Evolutionary conservation across 2,329 filamentous ascomycete genomes (phyloP), one percentile per base, ranked within the genome.

Genomic region (Calonectria henricotiae): DNA sequence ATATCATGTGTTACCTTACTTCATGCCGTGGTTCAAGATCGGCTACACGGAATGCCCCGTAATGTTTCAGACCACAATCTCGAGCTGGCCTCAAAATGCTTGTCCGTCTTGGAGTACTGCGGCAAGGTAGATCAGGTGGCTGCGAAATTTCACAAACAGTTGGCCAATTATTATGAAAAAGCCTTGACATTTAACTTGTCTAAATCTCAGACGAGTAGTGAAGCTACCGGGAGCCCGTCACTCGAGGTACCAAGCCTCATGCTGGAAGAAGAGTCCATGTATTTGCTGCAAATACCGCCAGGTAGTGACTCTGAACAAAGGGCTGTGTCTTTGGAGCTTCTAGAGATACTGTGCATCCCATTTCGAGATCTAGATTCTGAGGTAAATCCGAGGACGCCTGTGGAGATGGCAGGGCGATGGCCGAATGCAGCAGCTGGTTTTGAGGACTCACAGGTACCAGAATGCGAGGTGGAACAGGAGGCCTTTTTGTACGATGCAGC

Each of bases 1-100:
- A 61, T 25, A 43, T 61, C 55, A 30, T 61, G 55, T n/a, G 15
- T 61, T 23, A 20, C 27, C 9, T 30, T 61, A 44, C 55, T 61
- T 15, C 55, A 61, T n/a, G 37, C 55, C 7, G 55, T 44, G 17
- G 55, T 44, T n/a, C 55, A 61, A 13, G 55, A 41, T 37, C 37
- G 27, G 15, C 37, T 61, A 23, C 55, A 61, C 23, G 39, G 55
- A 20, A 32, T 43, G 7, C 37, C 55, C 5, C 39, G 39, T n/a
- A 37, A 1, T 11, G 11, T 43, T 20, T 61, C 37, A 15, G 55
- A 44, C 15, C 37, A 61, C 11, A 41, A 43, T 4, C 55, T 61
- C 17, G 17, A 30, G 6, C 55, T 61, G 11, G 55, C 55, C 11
- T 44, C 55, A 30, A 41, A 44, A 30, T 61, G 55, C 5, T 17